Evolutionary conservation across 257 asterid genomes (phyloP).

Genomic region (Paulownia fortunei): DNA sequence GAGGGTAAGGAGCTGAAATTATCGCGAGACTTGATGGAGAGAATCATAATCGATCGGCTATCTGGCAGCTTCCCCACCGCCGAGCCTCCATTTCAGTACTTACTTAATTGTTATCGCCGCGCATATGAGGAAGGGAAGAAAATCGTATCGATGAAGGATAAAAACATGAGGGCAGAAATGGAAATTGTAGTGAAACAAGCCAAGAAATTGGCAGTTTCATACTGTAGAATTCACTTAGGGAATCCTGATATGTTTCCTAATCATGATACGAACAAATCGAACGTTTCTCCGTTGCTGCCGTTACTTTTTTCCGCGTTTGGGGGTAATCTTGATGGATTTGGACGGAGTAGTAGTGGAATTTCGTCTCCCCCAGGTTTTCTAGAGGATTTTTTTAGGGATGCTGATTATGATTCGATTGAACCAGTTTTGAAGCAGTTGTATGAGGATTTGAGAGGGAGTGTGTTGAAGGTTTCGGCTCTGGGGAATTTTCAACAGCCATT

Average conservation of each 20-base stretch:
- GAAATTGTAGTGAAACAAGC: constrained; percentile 75
- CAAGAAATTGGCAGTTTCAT: constrained; percentile 69
- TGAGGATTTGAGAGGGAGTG: constrained; percentile 93
- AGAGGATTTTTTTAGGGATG: constrained; percentile 81
- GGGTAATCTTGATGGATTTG: constrained; percentile 64
- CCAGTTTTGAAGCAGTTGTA: constrained; percentile 78
- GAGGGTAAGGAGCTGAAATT: constrained; percentile 78
- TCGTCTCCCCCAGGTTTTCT: constrained; percentile 72
- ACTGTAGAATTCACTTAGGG: constrained; percentile 80
- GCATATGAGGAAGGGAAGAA: constrained; percentile 83
- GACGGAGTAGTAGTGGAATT: constrained; percentile 55
- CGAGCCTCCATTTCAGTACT: constrained; percentile 79
- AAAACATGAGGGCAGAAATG: constrained; percentile 62
- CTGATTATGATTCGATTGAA: constrained; percentile 84
- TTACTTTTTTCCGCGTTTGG: constrained; percentile 76
- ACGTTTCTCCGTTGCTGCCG: constrained; percentile 72
- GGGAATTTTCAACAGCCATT: constrained; percentile 96
- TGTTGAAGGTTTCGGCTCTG: constrained; percentile 82
- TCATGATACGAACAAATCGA: constrained; percentile 45
- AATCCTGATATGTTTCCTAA: constrained; percentile 87
- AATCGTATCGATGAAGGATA: constrained; percentile 79
- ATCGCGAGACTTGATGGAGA: constrained; percentile 80
- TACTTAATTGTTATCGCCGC: constrained; percentile 75
- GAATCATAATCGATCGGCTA: constrained; percentile 83
- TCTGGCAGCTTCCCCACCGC: constrained; percentile 66